Evolutionary conservation across 2,329 filamentous ascomycete species (phyloP).

Genomic region (Pseudogymnoascus sp.): DNA sequence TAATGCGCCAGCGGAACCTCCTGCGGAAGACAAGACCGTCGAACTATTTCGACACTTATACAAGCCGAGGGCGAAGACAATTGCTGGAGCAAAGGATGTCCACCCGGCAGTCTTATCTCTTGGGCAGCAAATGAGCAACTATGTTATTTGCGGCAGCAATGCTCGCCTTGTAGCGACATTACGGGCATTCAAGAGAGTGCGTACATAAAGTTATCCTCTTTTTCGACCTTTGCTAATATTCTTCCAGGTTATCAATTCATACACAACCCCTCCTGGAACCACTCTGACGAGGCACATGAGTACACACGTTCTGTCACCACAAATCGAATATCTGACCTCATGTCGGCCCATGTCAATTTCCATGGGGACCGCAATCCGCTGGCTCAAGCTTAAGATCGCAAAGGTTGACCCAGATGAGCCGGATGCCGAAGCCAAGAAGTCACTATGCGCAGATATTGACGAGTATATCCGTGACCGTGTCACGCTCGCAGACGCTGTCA

Average conservation of each 20-base stretch:
- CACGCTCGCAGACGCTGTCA: conserved; percentile 77
- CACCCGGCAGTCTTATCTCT: conserved; percentile 79
- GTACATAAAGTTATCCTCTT: conserved; percentile 18
- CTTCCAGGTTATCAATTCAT: conserved; percentile 77
- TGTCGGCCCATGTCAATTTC: conserved; percentile 94
- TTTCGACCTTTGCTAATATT: conserved; percentile 3
- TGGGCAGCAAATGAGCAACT: conserved; percentile 76
- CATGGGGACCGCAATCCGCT: conserved; percentile 94
- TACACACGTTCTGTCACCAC: conserved; percentile 81
- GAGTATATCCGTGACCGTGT: conserved; percentile 86
- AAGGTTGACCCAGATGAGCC: conserved; percentile 81
- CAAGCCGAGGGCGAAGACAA: conserved; percentile 59
- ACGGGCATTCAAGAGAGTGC: conserved; percentile 78
- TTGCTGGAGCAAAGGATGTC: conserved; percentile 63
- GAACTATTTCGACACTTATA: conserved; percentile 79
- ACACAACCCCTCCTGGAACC: conserved; percentile 76
- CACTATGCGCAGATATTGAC: conserved; percentile 75
- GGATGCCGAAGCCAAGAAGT: conserved; percentile 73
- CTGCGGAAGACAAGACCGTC: conserved; percentile 57
- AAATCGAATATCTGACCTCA: conserved; percentile 90
- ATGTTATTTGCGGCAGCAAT: conserved; percentile 82
- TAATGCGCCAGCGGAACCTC: conserved; percentile 29
- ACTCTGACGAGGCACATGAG: conserved; percentile 87
- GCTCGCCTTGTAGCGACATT: conserved; percentile 82
- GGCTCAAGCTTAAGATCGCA: conserved; percentile 86